Conservation (phyloP, 2,329 filamentous ascomycete species). For the Cercospora citrullina region DNA sequence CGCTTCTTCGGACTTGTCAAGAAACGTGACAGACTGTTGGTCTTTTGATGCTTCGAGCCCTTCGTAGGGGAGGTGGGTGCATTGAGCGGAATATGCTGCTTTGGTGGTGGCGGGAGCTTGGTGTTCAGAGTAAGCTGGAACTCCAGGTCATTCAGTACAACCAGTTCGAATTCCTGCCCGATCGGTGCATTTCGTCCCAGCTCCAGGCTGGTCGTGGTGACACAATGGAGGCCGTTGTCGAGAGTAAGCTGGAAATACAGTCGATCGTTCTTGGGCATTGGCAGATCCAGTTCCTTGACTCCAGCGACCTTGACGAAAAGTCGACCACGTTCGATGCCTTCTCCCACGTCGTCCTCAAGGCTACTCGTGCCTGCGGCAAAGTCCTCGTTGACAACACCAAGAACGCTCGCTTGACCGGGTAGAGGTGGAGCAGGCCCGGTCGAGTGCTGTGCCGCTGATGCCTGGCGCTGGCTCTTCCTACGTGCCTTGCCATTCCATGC, state of each 20-base stretch:
- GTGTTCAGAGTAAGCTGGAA: conserved; percentile 97
- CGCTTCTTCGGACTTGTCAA: conserved; percentile 96
- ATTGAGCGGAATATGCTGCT: conserved; percentile 41
- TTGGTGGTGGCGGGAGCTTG: conserved; percentile 66
- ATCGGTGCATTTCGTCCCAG: conserved; percentile 89
- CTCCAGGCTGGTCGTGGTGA: conserved; percentile 94
- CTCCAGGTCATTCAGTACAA: conserved; percentile 96
- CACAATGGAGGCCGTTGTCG: conserved; percentile 97
- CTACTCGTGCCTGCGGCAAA: conserved; percentile 53
- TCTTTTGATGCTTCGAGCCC: conserved; percentile 65
- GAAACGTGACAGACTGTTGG: conserved; percentile 85
- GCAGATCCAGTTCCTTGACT: conserved; percentile 91
- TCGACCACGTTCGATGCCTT: conserved; percentile 82
- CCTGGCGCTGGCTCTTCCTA: conserved; percentile 62
- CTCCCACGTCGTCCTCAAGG: conserved; percentile 59
- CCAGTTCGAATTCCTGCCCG: conserved; percentile 95
- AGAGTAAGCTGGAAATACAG: conserved; percentile 94
- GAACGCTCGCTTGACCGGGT: conserved; percentile 75
- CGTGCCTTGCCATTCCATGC: conserved; percentile 87
- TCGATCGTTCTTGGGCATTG: conserved; percentile 83
- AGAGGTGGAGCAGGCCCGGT: conserved; percentile 75
- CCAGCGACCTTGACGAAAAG: conserved; percentile 99
- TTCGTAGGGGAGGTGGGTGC: conserved; percentile 62
- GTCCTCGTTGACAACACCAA: conserved; percentile 69
- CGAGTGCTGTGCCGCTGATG: conserved; percentile 45